Conservation (phyloP, 208 protist species). For the Acanthamoeba culbertsoni region DNA sequence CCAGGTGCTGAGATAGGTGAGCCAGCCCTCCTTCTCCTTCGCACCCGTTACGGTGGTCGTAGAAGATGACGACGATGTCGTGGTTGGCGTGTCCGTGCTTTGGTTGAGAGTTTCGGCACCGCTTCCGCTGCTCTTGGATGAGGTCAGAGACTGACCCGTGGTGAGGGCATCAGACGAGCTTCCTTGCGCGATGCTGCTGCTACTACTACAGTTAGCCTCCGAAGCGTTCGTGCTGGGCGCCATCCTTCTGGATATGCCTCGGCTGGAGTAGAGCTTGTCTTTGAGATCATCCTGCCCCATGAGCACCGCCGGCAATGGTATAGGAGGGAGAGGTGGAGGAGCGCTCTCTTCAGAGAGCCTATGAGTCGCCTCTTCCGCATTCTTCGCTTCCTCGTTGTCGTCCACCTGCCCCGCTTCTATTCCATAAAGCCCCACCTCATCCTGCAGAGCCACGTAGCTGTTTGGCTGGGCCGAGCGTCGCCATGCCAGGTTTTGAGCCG, state of each 20-base stretch:
- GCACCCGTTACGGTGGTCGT: not conserved
- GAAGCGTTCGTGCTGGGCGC: too few relatives aligned
- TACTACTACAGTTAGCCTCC: not conserved
- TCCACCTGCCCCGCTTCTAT: not conserved
- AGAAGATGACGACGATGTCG: not conserved
- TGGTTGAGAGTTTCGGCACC: too few relatives aligned
- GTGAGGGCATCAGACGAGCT: not conserved
- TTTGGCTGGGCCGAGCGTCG: too few relatives aligned
- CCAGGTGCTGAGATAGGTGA: not conserved
- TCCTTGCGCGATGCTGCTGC: not conserved
- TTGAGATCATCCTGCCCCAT: not conserved
- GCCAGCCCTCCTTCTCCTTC: not conserved
- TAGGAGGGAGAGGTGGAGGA: not conserved
- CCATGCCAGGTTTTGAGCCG: too few relatives aligned
- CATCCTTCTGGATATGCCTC: not conserved
- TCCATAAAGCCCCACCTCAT: not conserved
- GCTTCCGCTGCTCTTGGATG: not conserved
- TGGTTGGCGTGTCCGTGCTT: not conserved
- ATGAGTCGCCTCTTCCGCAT: not conserved
- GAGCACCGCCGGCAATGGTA: not conserved
- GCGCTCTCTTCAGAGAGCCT: not conserved
- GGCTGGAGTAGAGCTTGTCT: not conserved
- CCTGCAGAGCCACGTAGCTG: not conserved
- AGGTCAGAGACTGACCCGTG: not conserved
- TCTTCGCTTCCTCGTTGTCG: not conserved